Evolutionary conservation across 2,329 filamentous ascomycete species (phyloP).

Genomic region (Fusarium sp.): DNA sequence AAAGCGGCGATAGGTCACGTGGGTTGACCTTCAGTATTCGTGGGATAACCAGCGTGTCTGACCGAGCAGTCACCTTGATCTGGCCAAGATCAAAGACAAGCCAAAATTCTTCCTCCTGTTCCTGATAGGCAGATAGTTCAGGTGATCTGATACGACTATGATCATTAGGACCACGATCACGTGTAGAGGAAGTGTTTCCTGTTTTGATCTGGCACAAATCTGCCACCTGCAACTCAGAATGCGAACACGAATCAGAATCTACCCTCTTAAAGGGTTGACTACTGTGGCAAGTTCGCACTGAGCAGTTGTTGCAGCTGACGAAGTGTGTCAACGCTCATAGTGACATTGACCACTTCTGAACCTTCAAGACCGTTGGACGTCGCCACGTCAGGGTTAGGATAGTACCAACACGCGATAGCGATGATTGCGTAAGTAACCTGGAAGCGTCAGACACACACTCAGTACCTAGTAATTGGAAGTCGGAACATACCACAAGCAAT

Average conservation of each 20-base stretch:
- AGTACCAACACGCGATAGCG: conserved; percentile 62
- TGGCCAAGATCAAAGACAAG: no score
- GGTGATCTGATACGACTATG: no score
- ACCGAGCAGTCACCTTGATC: no score
- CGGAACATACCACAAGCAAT: conserved; percentile 70
- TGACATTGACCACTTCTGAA: conserved; percentile 48
- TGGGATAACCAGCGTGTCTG: no score
- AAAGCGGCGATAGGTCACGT: no score
- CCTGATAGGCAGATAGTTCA: no score
- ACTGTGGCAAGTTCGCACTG: conserved; percentile 30
- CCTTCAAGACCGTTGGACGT: conserved; percentile 53
- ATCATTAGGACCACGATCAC: no score
- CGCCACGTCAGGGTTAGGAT: conserved; percentile 59
- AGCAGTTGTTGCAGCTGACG: conserved; percentile 49
- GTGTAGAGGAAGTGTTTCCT: no score
- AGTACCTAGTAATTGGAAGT: accelerated
- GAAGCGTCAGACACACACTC: background rate
- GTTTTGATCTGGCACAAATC: no score
- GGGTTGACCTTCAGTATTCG: accelerated
- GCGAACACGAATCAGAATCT: no score
- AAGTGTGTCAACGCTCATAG: conserved; percentile 51
- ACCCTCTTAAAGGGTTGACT: background rate
- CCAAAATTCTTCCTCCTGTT: no score
- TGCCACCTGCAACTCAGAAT: no score
- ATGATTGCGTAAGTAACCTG: conserved; percentile 61